Evolutionary conservation across 192 early-diverging fungal species (phyloP).

Genomic region (Backusella liffmaniae): DNA sequence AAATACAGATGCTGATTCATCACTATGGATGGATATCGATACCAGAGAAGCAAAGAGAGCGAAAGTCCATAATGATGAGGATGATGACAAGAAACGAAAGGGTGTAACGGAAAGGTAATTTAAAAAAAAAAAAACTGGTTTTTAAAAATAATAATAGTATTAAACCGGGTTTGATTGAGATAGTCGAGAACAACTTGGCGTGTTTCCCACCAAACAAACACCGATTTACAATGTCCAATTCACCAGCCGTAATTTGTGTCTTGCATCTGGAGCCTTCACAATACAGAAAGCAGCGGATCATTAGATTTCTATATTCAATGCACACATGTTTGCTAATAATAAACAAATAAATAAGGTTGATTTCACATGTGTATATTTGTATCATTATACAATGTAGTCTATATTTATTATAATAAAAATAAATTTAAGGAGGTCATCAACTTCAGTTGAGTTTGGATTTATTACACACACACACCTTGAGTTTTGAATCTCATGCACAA

Average conservation of each 20-base stretch:
- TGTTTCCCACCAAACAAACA: conserved; percentile 89
- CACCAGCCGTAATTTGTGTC: conserved; percentile 81
- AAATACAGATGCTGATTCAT: conserved; percentile 45
- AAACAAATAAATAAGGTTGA: neutral
- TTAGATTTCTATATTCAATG: neutral
- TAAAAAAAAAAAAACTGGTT: neutral
- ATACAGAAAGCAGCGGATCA: conserved; percentile 13
- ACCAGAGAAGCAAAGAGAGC: conserved; percentile 8
- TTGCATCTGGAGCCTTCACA: conserved; percentile 80
- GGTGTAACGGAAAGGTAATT: conserved; percentile 33
- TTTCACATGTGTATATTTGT: neutral
- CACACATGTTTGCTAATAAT: neutral
- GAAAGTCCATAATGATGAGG: neutral
- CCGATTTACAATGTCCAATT: conserved; percentile 85
- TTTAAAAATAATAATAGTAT: too few relatives aligned
- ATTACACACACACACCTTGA: neutral
- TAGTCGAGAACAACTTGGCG: conserved; percentile 58
- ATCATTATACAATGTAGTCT: neutral
- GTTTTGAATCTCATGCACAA: neutral
- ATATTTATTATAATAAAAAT: neutral
- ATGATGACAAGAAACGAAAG: conserved; percentile 27
- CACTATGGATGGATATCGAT: conserved; percentile 19
- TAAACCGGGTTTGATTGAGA: neutral
- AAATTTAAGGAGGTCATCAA: neutral
- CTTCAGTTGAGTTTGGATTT: neutral